These are phyloP conservation scores for Phytophthora syringae DNA, from an alignment of 352 stramenopile species.

Conservation along the genomic window DNA sequence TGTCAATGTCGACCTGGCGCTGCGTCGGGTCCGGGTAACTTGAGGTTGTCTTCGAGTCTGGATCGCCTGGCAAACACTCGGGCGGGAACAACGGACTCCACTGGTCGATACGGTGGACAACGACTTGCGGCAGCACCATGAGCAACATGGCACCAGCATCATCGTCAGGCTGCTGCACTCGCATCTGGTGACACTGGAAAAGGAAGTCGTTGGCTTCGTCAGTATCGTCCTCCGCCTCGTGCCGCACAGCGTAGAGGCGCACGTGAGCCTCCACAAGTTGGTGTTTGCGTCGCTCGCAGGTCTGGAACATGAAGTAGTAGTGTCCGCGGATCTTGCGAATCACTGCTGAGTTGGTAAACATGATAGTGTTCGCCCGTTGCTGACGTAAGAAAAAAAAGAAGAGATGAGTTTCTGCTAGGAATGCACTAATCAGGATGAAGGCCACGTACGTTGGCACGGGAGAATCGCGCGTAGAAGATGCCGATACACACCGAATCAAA, in stretches of 20 bases:
- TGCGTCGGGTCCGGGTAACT: constrained; percentile 78
- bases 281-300: constrained; percentile 90
- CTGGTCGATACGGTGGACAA: constrained; percentile 87
- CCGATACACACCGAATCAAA: constrained; percentile 88
- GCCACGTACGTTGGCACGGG: constrained; percentile 71
- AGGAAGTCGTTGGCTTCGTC: constrained; percentile 53
- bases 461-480: constrained; percentile 88
- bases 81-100: constrained; percentile 86
- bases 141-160: constrained; percentile 82
- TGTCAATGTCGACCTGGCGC: constrained; percentile 81
- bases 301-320: constrained; percentile 93
- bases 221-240: constrained; percentile 58
- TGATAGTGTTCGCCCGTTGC: constrained; percentile 88
- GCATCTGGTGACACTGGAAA: constrained; percentile 88
- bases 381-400: constrained; percentile 23
- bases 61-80: constrained; percentile 63
- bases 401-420: neutral
- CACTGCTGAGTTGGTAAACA: constrained; percentile 86
- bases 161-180: constrained; percentile 89
- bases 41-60: constrained; percentile 59
- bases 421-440: neutral
- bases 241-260: constrained; percentile 82
- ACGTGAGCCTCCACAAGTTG: constrained; percentile 89
- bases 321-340: constrained; percentile 91
- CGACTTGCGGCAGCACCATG: constrained; percentile 81